Base-by-base conservation (phyloP, 805 yeast species). In the Nakazawaea anatomiae region DNA sequence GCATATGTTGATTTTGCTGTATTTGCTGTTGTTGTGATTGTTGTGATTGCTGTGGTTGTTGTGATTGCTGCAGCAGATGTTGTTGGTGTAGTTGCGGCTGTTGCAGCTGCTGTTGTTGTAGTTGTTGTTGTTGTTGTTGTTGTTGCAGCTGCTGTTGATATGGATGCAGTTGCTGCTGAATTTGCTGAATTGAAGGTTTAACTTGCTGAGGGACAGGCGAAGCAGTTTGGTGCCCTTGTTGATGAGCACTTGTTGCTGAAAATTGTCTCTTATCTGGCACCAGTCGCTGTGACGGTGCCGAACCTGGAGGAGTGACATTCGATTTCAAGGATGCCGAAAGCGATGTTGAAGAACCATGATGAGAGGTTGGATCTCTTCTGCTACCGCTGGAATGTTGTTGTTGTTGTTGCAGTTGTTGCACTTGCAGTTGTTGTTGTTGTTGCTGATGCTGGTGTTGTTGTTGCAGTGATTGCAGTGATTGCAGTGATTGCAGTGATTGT, bases 321-420 rank as follows among this genome's bases (percentile, higher is more conserved):
- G 57, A 48, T 50, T 55, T 42, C 52, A 55, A 39, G 46, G 56
- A 39, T 48, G 55, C 52, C 54, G 60, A 55, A 34, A 57, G 35
- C 56, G 60, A 49, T 54, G 58, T 51, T 46, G 57, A 52, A 64
- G 64, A 43, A 71, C 73, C 45, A 67, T 36, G 47, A 12, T 42
- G 43, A 6, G 28, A 30, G 12, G 36, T 34, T 18, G 28, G 28
- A 12, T 47, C 50, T 12, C 51, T 25, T 30, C 47, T 44, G 28
- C 51, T 18, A 31, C 39, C 42, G 29, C 36, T 25, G 34, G 7
- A 39, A 18, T 47, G 55, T 31, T 52, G 54, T 42, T 56, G 57
- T 42, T 9, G 46, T 28, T 47, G 55, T 31, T 52, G 54, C 40
- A 54, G 57, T 42, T 54, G 59, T 30, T 41, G 54, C 45, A 36